Conservation (phyloP, 495 filamentous ascomycete genomes). For the Beverwykella pulmonaria region DNA sequence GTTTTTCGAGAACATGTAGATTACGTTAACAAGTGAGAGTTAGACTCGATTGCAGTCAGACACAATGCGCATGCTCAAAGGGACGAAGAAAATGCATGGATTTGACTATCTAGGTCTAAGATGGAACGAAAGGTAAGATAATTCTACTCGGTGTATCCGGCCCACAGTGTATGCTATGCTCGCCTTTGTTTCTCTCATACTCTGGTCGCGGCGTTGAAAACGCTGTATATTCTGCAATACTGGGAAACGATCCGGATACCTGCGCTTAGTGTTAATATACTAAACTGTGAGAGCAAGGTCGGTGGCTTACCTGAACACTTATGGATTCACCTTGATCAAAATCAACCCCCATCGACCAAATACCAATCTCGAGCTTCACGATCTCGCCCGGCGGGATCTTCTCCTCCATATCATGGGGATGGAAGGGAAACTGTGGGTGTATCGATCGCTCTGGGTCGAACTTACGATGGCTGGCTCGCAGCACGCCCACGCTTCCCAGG, state of each 20-base stretch:
- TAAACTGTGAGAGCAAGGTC: neutral
- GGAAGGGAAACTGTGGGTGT: constrained; percentile 46
- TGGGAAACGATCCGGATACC: constrained; percentile 47
- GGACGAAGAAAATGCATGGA: neutral
- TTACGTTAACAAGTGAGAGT: too few relatives aligned
- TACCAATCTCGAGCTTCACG: constrained; percentile 19
- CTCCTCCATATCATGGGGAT: constrained; percentile 45
- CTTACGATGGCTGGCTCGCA: constrained; percentile 46
- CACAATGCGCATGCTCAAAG: too few relatives aligned
- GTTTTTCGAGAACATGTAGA: too few relatives aligned
- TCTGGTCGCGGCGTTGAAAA: constrained; percentile 45
- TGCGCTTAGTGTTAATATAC: constrained; percentile 14
- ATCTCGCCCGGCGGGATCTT: constrained; percentile 45
- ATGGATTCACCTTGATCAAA: constrained; percentile 14
- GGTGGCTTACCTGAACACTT: constrained; percentile 5
- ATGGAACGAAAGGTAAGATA: constrained; percentile 44
- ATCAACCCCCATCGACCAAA: constrained; percentile 9
- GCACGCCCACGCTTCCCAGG: constrained; percentile 43
- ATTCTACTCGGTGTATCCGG: constrained; percentile 45
- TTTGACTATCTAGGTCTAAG: neutral
- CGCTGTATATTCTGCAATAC: constrained; percentile 45
- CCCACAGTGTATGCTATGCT: constrained; percentile 45
- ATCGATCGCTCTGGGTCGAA: constrained; percentile 39
- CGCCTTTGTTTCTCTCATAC: constrained; percentile 45
- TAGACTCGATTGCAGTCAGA: too few relatives aligned